Evolutionary conservation across 2,329 filamentous ascomycete genomes (phyloP).

Genomic region (Aspergillus phoenicis): DNA sequence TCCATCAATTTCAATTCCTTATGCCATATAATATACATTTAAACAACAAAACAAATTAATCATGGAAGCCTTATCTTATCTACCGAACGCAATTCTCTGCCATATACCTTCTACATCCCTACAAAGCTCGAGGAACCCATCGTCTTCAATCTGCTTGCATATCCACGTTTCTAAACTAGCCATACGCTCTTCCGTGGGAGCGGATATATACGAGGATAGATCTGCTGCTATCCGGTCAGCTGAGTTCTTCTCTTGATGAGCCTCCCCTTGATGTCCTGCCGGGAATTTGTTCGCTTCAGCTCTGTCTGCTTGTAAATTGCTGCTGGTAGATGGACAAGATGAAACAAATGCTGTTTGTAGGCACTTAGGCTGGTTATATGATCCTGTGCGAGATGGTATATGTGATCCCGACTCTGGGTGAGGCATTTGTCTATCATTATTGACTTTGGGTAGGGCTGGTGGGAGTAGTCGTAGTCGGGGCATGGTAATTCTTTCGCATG

Average conservation of each 20-base stretch:
- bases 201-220: conserved; percentile 35
- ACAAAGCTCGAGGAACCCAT: conserved; percentile 43
- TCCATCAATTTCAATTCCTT: background rate
- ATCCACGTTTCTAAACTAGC: conserved; percentile 44
- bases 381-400: background rate
- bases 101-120: conserved; percentile 46
- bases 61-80: conserved; percentile 2
- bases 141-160: conserved; percentile 45
- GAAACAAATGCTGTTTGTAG: background rate
- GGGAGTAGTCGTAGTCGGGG: background rate
- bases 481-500: background rate
- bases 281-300: background rate
- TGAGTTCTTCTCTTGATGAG: background rate
- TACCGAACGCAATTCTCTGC: conserved; percentile 44
- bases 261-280: background rate
- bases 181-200: conserved; percentile 35
- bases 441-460: background rate
- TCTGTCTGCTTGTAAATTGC: background rate
- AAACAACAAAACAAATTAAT: background rate
- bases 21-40: background rate
- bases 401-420: background rate
- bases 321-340: background rate
- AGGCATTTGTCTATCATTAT: background rate
- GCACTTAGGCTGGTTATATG: background rate
- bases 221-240: conserved; percentile 21